Base-by-base conservation (phyloP, 352 stramenopile genomes). In the Albugo laibachii region DNA sequence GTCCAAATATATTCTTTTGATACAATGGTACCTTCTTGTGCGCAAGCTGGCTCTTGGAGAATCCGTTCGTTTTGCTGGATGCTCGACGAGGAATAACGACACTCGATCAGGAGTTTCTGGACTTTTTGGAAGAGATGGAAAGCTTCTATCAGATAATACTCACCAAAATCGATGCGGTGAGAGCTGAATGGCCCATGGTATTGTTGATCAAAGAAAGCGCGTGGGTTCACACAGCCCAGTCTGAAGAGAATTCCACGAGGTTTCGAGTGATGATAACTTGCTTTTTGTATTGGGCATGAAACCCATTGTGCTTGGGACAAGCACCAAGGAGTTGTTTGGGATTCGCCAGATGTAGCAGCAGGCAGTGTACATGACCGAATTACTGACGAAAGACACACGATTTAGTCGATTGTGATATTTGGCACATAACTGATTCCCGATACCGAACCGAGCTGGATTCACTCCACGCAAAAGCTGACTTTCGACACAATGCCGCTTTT, bases 141-240 rank as follows among this genome's bases (percentile, higher is more conserved):
- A 66, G 78, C 18, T 53, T 80, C 36, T 94, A 95, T 58, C 80
- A 93, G 46, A 63, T 94, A 18, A 77, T 96, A 27, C 78, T 96
- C 48, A 96, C 83, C 12, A 96, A 96, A 56, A 75, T 68, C 11
- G 83, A 96, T 55, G 49, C 71, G 11, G 61, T 73, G 14, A 19
- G 52, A n/a, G n/a, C n/a, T 35, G 5, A 45, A 35, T 8, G 38
- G 38, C 3, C 38, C 20, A 3, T 3, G 16, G 20, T n/a, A 43
- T 10, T 43, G 8, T 8, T 10, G 38, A 43, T 3, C 8, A 8
- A 24, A 8, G 3, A 3, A 8, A 10, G 16, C 16, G 3, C 8
- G 20, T 24, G 8, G 38, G 16, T 43, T 8, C 16, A 3, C 38
- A 43, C 3, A 8, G 8, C 38, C 16, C 3, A 24, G 8, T 8